phyloP scores from a whole-genome alignment of 2,329 filamentous ascomycete species.

The Dactylonectria macrodidyma region DNA sequence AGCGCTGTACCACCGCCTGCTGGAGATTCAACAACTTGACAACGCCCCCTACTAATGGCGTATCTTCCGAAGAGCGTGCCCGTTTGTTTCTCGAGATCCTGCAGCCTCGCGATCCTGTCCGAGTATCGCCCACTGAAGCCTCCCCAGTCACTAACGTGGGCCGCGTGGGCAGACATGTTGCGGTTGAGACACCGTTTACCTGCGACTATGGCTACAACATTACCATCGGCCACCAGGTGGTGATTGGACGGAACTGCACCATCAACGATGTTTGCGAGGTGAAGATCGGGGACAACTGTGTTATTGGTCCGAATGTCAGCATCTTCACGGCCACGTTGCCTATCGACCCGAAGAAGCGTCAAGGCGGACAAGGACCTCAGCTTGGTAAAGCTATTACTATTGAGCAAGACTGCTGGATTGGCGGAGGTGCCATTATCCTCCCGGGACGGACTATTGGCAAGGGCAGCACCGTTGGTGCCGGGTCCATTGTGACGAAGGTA shows the following conservation, averaged over 20 bases:
- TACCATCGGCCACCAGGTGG: constrained; percentile 85
- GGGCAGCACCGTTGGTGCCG: constrained; percentile 85
- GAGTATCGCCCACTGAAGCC: constrained; percentile 68
- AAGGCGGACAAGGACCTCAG: constrained; percentile 81
- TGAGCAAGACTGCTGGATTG: constrained; percentile 89
- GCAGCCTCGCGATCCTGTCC: constrained; percentile 71
- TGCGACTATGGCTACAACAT: constrained; percentile 99
- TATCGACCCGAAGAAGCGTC: constrained; percentile 80
- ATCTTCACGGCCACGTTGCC: constrained; percentile 84
- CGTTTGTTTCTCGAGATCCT: constrained; percentile 81
- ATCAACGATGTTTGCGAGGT: constrained; percentile 91
- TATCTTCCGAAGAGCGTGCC: constrained; percentile 77
- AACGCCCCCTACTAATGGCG: constrained; percentile 79
- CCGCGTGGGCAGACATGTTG: constrained; percentile 80
- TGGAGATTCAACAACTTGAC: constrained; percentile 88
- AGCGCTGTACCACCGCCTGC: constrained; percentile 84
- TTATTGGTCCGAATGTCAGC: constrained; percentile 88
- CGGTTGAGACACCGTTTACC: constrained; percentile 89
- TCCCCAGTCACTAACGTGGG: constrained; percentile 69
- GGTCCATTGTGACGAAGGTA: constrained; percentile 86
- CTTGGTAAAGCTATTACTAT: constrained; percentile 81
- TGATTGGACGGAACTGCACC: constrained; percentile 86
- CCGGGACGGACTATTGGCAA: constrained; percentile 86
- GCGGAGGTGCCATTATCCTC: constrained; percentile 82
- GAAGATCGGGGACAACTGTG: constrained; percentile 82